These are phyloP conservation scores for Bacterosira constricta DNA, from an alignment of 108 stramenopile genomes.

Conservation along the genomic window DNA sequence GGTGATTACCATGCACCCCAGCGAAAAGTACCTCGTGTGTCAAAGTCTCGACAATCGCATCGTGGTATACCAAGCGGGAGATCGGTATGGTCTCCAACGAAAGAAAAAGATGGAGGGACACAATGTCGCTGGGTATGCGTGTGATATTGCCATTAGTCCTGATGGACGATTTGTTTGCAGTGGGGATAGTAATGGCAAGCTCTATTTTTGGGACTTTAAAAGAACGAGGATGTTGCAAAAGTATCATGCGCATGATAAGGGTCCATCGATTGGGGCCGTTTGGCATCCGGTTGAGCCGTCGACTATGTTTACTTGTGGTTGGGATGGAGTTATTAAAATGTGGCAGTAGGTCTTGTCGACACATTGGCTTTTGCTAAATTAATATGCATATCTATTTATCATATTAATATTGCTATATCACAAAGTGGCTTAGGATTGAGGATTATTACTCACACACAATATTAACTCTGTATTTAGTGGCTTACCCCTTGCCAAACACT, in stretches of 20 bases:
- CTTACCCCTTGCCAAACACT: too few species aligned
- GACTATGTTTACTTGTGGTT: conserved; percentile 94
- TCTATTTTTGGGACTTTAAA: conserved; percentile 99
- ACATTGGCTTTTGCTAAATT: neutral
- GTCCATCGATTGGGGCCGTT: conserved; percentile 90
- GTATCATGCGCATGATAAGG: conserved; percentile 92
- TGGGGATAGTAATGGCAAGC: conserved; percentile 94
- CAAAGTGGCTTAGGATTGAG: too few species aligned
- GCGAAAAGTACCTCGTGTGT: conserved; percentile 75
- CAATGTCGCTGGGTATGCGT: conserved; percentile 95
- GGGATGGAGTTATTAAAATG: conserved; percentile 99
- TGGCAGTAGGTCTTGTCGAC: conserved; percentile 90
- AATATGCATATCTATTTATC: neutral
- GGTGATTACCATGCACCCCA: conserved; percentile 87
- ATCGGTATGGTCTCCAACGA: conserved; percentile 83
- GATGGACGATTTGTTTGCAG: conserved; percentile 94
- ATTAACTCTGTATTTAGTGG: too few species aligned
- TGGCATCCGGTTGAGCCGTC: conserved; percentile 98
- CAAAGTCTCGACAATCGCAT: conserved; percentile 98
- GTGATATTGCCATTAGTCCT: conserved; percentile 90
- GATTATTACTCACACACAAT: too few species aligned
- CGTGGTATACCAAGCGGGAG: conserved; percentile 84
- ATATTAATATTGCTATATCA: neutral
- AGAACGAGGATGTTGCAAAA: conserved; percentile 73
- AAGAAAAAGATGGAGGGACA: conserved; percentile 97